phyloP scores from a whole-genome alignment of 306 rosid genomes.

The Cicer bijugum region DNA sequence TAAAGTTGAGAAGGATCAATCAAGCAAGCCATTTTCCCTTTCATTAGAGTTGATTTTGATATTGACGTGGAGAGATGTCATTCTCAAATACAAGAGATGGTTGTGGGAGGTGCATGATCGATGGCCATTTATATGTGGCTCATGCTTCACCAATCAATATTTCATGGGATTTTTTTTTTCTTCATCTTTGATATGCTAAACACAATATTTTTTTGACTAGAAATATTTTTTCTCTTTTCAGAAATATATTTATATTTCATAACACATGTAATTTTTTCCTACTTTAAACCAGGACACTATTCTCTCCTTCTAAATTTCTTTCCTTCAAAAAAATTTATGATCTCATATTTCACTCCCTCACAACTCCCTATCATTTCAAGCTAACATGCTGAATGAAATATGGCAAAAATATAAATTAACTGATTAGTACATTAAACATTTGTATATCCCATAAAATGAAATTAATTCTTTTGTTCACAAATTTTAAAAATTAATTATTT shows the following conservation, averaged over 20 bases:
- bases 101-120: slow-evolving; percentile 43
- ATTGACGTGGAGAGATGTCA: slow-evolving; percentile 55
- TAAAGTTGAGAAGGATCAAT: slow-evolving; percentile 51
- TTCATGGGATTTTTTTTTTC: background rate
- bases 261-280: too few relatives aligned
- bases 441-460: background rate
- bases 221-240: too few relatives aligned
- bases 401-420: background rate
- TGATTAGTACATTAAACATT: background rate
- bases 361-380: background rate
- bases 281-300: too few relatives aligned
- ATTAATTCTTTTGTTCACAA: too few relatives aligned
- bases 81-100: slow-evolving; percentile 61
- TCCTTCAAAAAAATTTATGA: too few relatives aligned
- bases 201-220: too few relatives aligned
- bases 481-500: too few relatives aligned
- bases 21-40: slow-evolving; percentile 50
- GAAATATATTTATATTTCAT: too few relatives aligned
- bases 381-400: background rate
- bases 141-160: slow-evolving; percentile 16
- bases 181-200: too few relatives aligned
- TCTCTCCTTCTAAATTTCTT: too few relatives aligned
- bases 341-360: slow-evolving; percentile 5
- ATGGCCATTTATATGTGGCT: slow-evolving; percentile 43
- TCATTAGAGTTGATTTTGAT: slow-evolving; percentile 27